Percentiles rank a stretch among this genome's conserved stretches.
Evolutionary conservation across 31 red algal genomes (phyloP).

Genomic region (Endocladia muricata): DNA sequence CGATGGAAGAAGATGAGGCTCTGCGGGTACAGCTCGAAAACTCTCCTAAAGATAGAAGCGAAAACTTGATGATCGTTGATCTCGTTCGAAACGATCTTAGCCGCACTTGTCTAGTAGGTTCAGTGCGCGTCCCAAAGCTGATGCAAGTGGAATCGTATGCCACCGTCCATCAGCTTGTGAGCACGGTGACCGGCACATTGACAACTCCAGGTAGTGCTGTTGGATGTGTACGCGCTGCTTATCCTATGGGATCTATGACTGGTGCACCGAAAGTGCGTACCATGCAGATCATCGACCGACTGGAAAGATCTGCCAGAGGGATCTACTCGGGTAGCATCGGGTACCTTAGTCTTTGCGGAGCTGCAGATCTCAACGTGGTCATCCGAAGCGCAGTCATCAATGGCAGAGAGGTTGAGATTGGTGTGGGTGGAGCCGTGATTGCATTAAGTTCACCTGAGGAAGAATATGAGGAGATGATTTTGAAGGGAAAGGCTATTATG

Average conservation of each 20-base stretch:
- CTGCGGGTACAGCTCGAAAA: conserved; percentile 34
- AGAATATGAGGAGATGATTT: conserved; percentile 90
- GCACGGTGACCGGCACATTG: conserved; percentile 61
- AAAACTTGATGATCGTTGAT: conserved; percentile 98
- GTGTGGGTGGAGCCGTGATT: conserved; percentile 93
- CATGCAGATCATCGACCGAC: conserved; percentile 81
- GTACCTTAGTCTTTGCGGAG: conserved; percentile 69
- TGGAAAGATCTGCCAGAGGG: conserved; percentile 76
- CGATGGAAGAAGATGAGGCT: conserved; percentile 49
- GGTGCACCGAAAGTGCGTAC: conserved; percentile 93
- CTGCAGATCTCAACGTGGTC: conserved; percentile 89
- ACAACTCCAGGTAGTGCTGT: conserved; percentile 11
- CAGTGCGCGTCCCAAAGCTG: conserved; percentile 75
- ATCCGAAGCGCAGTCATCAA: conserved; percentile 82
- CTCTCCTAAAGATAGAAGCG: conserved; percentile 82
- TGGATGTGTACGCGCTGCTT: conserved; percentile 58
- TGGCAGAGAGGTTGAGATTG: conserved; percentile 54
- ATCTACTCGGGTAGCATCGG: conserved; percentile 91
- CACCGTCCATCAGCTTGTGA: conserved; percentile 95
- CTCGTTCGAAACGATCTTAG: conserved; percentile 93
- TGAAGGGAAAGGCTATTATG: conserved; percentile 87
- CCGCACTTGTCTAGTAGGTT: conserved; percentile 71
- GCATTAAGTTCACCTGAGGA: conserved; percentile 67
- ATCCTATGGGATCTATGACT: conserved; percentile 97
- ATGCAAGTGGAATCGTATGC: conserved; percentile 86